phyloP scores from a whole-genome alignment of 305 asterid genomes.

The Withania somnifera region DNA sequence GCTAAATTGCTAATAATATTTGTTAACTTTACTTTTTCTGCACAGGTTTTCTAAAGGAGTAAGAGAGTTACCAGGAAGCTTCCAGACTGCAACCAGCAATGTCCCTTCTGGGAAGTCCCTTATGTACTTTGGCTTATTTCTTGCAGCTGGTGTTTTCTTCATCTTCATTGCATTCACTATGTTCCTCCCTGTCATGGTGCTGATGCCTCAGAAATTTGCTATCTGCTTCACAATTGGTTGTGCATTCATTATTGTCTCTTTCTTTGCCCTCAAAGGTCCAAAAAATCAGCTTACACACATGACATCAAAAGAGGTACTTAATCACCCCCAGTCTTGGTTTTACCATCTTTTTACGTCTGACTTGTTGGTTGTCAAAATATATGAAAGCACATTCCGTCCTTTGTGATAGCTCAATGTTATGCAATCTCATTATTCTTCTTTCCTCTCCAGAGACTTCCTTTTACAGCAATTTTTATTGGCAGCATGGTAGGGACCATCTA shows the following conservation, averaged over 20 bases:
- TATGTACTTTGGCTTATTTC: slow-evolving; percentile 59
- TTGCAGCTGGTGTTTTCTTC: slow-evolving; percentile 69
- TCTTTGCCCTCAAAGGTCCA: slow-evolving; percentile 81
- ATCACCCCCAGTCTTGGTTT: background rate
- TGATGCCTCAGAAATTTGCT: slow-evolving; percentile 87
- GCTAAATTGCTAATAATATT: background rate
- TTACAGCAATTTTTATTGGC: slow-evolving; percentile 57
- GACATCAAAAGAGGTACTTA: slow-evolving; percentile 72
- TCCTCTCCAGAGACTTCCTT: slow-evolving; percentile 60
- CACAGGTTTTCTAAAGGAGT: slow-evolving; percentile 65
- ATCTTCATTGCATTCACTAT: slow-evolving; percentile 67
- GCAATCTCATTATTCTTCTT: background rate
- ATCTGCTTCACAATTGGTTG: slow-evolving; percentile 84
- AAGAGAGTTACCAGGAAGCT: slow-evolving; percentile 61
- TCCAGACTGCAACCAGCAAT: slow-evolving; percentile 55
- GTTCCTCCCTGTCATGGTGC: slow-evolving; percentile 85
- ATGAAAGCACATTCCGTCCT: background rate
- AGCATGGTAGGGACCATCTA: slow-evolving; percentile 74
- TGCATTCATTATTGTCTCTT: slow-evolving; percentile 63
- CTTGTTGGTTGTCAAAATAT: background rate
- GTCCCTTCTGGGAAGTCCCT: slow-evolving; percentile 71
- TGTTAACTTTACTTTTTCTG: background rate
- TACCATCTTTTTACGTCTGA: background rate
- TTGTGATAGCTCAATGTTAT: background rate
- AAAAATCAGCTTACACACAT: slow-evolving; percentile 65